Evolutionary conservation across 345 rosid genomes (phyloP), one percentile per base, ranked within the genome.

Genomic region (Eucalyptus sp.): DNA sequence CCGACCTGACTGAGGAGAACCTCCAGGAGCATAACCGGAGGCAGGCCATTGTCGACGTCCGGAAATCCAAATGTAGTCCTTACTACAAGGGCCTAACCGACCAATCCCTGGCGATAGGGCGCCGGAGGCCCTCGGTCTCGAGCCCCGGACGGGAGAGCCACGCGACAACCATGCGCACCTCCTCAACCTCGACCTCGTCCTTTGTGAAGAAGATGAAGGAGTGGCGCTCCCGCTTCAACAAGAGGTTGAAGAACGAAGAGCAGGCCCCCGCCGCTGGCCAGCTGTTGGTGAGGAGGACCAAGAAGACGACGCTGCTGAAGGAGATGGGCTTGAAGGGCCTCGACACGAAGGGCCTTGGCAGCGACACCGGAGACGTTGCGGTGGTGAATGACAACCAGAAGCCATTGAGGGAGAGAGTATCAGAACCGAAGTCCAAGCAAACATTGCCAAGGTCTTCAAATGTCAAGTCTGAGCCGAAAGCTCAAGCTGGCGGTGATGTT

Each of bases 321-420:
- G 87, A 87, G 90, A 87, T 29, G 79, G 62, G 87, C 37, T 4
- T n/a, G 33, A 33, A 24, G 25, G 33, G n/a, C 51, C 58, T 12
- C n/a, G 29, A 37, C 68, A 5, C 31, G 29, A 41, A 43, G 87
- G 89, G 22, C 86, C 11, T 12, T 20, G 9, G 64, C 60, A 9
- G 60, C 71, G 13, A 9, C 12, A 31, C 37, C 15, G 48, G 66
- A 85, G 87, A 13, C 12, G 50, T 50, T 11, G 29, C 27, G 46
- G 50, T 20, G 43, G 89, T 46, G 86, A 68, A 37, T 58, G 31
- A 62, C 11, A 64, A 87, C 86, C 92, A 88, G 97, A 95, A 94
- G 95, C 96, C 95, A 90, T 92, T 95, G 95, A 93, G 94, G 96
- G 97, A 95, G 96, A 94, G 95, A 92, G 92, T 88, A 66, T 87